Conservation (phyloP, 2,329 filamentous ascomycete genomes). For the Colletotrichum tropicicola region DNA sequence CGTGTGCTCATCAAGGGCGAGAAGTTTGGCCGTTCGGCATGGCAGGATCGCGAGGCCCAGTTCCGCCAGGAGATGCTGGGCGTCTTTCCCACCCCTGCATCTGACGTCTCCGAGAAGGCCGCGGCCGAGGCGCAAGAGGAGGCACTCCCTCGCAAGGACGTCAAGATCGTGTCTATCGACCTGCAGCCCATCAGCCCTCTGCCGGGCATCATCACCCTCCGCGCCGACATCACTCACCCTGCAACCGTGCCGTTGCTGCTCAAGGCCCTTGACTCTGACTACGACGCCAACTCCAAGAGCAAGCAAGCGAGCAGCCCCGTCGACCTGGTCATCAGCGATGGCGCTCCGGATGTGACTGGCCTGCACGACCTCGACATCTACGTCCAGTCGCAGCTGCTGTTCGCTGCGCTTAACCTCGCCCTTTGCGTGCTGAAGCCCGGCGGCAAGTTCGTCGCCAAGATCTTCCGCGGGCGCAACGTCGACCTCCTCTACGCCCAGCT, state of each 20-base stretch:
- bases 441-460: constrained; percentile 97
- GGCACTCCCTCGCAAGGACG: constrained; percentile 66
- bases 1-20: constrained; percentile 93
- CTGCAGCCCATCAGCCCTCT: constrained; percentile 95
- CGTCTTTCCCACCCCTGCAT: constrained; percentile 47
- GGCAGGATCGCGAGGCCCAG: constrained; percentile 83
- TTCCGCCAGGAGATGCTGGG: constrained; percentile 69
- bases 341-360: constrained; percentile 95
- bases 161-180: constrained; percentile 96
- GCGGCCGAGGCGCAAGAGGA: constrained; percentile 35
- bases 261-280: constrained; percentile 80
- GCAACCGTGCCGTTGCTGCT: constrained; percentile 92
- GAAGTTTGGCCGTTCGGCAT: constrained; percentile 84
- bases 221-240: constrained; percentile 97
- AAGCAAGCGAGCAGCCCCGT: constrained; percentile 77
- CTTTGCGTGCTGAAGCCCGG: constrained; percentile 92
- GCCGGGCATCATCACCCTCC: constrained; percentile 89
- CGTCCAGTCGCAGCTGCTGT: constrained; percentile 94
- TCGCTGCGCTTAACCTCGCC: constrained; percentile 91
- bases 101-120: background rate
- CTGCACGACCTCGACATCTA: constrained; percentile 98
- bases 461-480: constrained; percentile 95
- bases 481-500: constrained; percentile 94
- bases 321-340: constrained; percentile 93
- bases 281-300: constrained; percentile 56